These are phyloP conservation scores for Cetraspora pellucida DNA, from an alignment of 192 early-diverging fungal genomes.

Conservation along the genomic window DNA sequence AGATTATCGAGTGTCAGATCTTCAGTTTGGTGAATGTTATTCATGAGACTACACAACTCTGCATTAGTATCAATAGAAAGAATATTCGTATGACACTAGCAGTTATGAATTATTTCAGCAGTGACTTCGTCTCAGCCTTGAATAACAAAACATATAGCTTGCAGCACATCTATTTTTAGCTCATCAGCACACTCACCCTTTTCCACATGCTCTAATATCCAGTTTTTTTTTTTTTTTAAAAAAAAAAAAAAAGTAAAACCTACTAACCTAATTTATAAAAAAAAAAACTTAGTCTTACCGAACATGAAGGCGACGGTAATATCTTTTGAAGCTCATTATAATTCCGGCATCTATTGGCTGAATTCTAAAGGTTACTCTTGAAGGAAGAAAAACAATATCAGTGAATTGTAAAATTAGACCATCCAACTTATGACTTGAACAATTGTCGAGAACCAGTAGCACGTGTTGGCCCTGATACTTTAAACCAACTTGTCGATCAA, in stretches of 20 bases:
- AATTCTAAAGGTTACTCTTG: conserved; percentile 3
- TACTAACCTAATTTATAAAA: neutral
- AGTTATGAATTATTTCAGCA: conserved; percentile 4
- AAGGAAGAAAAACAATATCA: conserved; percentile 2
- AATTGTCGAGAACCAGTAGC: conserved; percentile 16
- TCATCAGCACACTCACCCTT: neutral
- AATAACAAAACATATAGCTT: conserved; percentile 7
- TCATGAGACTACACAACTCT: neutral
- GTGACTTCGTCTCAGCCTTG: neutral
- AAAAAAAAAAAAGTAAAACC: neutral
- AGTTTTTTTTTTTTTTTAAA: too few species aligned
- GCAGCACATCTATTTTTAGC: neutral
- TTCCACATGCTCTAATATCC: neutral
- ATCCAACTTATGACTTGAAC: conserved; percentile 25
- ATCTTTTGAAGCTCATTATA: conserved; percentile 15
- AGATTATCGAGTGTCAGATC: neutral
- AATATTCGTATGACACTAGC: conserved; percentile 13
- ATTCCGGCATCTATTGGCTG: conserved; percentile 7
- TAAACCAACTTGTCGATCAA: conserved; percentile 26
- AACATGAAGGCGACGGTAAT: neutral
- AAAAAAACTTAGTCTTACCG: neutral
- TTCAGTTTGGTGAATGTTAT: neutral
- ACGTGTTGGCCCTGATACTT: neutral
- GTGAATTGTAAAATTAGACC: too few species aligned
- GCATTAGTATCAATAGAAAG: conserved; percentile 2